Conservation (phyloP, 2,329 filamentous ascomycete species). For the Coniochaeta sp. region DNA sequence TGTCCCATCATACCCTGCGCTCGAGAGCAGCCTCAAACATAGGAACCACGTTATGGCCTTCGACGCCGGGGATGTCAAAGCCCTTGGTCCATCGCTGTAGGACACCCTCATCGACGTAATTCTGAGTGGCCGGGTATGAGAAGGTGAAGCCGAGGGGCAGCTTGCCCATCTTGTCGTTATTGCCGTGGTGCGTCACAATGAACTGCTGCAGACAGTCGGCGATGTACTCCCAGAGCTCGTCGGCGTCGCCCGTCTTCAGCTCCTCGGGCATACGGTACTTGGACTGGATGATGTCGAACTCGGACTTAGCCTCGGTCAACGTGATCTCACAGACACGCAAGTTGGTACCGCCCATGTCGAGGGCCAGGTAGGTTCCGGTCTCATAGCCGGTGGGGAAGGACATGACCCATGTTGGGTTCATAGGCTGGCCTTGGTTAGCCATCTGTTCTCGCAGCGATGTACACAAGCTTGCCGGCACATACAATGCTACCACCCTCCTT, state of each 20-base stretch:
- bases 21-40: slow-evolving; percentile 75
- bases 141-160: slow-evolving; percentile 91
- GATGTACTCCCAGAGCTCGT: slow-evolving; percentile 92
- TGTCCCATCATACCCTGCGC: slow-evolving; percentile 45
- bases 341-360: slow-evolving; percentile 97
- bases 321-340: slow-evolving; percentile 90
- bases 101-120: slow-evolving; percentile 87
- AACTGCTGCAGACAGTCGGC: slow-evolving; percentile 90
- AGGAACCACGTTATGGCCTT: slow-evolving; percentile 83
- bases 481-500: slow-evolving; percentile 91
- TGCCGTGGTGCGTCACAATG: slow-evolving; percentile 74
- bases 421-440: slow-evolving; percentile 52
- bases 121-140: slow-evolving; percentile 88
- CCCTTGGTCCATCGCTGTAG: slow-evolving; percentile 97
- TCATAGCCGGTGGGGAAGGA: slow-evolving; percentile 80
- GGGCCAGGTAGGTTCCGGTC: slow-evolving; percentile 77
- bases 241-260: slow-evolving; percentile 74
- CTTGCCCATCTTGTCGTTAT: slow-evolving; percentile 51
- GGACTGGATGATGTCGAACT: slow-evolving; percentile 91
- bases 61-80: slow-evolving; percentile 87
- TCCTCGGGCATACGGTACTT: slow-evolving; percentile 95
- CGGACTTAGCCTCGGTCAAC: slow-evolving; percentile 77
- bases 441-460: background rate
- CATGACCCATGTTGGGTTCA: slow-evolving; percentile 98
- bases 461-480: slow-evolving; percentile 33